Evolutionary conservation across 2,329 filamentous ascomycete species (phyloP), one percentile per base, ranked within the genome.

Genomic region (Colletotrichum sp.): DNA sequence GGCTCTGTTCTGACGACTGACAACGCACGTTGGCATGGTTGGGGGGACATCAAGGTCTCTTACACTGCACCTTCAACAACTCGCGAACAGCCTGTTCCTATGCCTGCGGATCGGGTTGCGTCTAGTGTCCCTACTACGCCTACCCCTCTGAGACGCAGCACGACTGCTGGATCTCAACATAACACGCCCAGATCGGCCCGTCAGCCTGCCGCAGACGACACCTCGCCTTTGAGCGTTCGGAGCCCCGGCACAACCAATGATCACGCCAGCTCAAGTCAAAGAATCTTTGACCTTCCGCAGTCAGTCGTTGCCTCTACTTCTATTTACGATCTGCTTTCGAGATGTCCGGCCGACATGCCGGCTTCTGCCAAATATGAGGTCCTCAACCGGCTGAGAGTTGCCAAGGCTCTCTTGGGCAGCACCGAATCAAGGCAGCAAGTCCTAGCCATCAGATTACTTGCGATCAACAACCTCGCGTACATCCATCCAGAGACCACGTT

Each of bases 391-490:
- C 86, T 98, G 27, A 93, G 97, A 74, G 91, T 94, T 73, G 95
- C 96, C n/a, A 94, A 96, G 83, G 95, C 95, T 16, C 88, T 99
- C 73, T 88, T 91, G 36, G 90, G 89, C 2, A 93, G 94, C 1
- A 83, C 89, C 15, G 89, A 93, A 74, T 91, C 91, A 27, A 92
- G 96, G 60, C 94, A 95, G 81, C 90, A 94, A 79, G 92, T 96
- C 18, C 88, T 99, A 65, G 92, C 94, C 43, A 92, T 96, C 69
- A 94, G 96, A 36, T 88, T 98, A 48, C 88, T 99, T 56, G 96
- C 96, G 16, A 93, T 98, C 75, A 94, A 95, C 28, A 99, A 98
- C 80, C 85, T 99, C 77, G 95, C 96, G 3, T 98, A 98, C 82
- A 95, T 98, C 70, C 94, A 97, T 79, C 89, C 90, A 3, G 97